A percentile compares a stretch with the other conserved stretches of the same genome.
Conservation (phyloP, 192 early-diverging fungal genomes). For the Coemansia sp. region DNA sequence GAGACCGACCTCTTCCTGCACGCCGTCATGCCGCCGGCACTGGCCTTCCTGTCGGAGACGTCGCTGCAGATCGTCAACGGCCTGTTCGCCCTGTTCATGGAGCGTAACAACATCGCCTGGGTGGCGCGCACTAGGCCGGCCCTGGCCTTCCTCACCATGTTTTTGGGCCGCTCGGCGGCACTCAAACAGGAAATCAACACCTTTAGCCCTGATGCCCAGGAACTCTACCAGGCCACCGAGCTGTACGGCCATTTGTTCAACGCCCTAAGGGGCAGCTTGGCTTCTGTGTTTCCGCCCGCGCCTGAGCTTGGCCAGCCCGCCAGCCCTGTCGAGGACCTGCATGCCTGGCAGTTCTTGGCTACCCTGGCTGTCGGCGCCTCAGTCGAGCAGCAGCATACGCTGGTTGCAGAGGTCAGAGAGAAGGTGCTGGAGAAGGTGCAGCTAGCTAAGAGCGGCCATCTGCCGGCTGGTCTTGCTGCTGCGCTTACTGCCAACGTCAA, state of each 20-base stretch:
- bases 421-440: constrained; percentile 77
- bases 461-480: constrained; percentile 59
- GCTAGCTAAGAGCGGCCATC: constrained; percentile 60
- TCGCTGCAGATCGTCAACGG: constrained; percentile 81
- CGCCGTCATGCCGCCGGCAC: constrained; percentile 81
- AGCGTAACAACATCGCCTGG: constrained; percentile 87
- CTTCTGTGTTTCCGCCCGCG: constrained; percentile 69
- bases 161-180: constrained; percentile 87
- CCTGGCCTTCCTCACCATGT: constrained; percentile 85
- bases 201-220: constrained; percentile 20
- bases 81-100: constrained; percentile 79
- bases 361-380: constrained; percentile 93
- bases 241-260: constrained; percentile 83
- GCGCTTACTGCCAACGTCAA: constrained; percentile 84
- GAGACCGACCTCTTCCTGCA: constrained; percentile 87
- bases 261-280: constrained; percentile 72
- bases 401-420: constrained; percentile 89
- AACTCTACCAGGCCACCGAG: constrained; percentile 60
- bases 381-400: constrained; percentile 89
- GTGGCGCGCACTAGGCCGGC: constrained; percentile 83
- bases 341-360: constrained; percentile 98
- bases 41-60: constrained; percentile 78
- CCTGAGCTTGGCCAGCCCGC: constrained; percentile 46
- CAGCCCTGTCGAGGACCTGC: constrained; percentile 68
- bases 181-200: constrained; percentile 65